Base-by-base conservation (phyloP, 2,329 filamentous ascomycete species). In the Fusarium sp. region DNA sequence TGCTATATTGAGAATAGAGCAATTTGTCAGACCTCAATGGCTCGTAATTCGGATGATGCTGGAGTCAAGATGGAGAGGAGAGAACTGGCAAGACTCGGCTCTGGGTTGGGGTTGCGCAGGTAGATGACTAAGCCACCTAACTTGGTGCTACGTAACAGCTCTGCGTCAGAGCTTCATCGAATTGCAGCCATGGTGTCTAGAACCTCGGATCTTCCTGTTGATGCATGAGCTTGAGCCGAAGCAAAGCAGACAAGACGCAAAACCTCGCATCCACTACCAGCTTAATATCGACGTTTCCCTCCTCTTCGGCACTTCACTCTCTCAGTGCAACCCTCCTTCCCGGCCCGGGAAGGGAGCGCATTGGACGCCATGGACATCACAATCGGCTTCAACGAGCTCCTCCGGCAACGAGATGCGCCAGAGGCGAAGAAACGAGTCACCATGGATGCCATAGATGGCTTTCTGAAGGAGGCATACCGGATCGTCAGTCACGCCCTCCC, bases 391-490 rank as follows among this genome's bases (percentile, higher is more conserved):
- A 92, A 94, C 81, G 86, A 92, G 81, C 87, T 93, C 56, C 88
- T 96, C 27, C 88, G 88, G 78, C 84, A 87, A 76, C 89, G 90
- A 71, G 84, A 89, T 82, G 88, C 88, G 52, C 84, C 85, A 9
- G 86, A 88, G 14, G 84, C 80, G 63, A 77, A 52, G 61, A 79
- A 77, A 61, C 77, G 79, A 72, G 86, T 86, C 73, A 85, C 82
- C 66, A 77, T 86, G 58, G 85, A 88, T 74, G 88, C 84, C 76
- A 89, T 97, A 60, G 94, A 98, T 81, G 93, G 93, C 78, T 99
- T 98, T 81, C 86, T 98, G 37, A 95, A 96, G 81, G 96, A 98
- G 84, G 97, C 97, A 63, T 97, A 97, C 84, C 91, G 93, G 81
- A 98, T 98, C 83, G 95, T 97, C 86, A 79, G 89, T 83, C 60